phyloP scores from a whole-genome alignment of 202 grass and related monocot species.

The Panicum hallii region DNA sequence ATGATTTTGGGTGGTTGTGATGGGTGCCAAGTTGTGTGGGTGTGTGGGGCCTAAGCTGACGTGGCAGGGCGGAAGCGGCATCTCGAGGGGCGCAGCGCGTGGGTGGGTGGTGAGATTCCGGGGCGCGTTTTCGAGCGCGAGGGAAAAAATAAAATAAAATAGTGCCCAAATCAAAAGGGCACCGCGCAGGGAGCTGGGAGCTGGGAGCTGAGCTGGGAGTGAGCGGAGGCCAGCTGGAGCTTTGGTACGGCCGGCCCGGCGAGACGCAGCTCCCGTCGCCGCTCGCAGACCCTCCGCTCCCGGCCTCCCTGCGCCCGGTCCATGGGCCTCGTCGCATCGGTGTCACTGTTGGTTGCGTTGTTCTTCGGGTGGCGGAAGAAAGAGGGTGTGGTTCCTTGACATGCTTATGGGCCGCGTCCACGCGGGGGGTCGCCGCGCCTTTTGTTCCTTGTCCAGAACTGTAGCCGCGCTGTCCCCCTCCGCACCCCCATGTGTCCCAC shows the following conservation, averaged over 20 bases:
- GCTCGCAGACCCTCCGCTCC: not conserved
- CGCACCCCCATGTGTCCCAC: slow-evolving; percentile 40
- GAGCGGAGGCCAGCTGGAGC: slow-evolving; percentile 69
- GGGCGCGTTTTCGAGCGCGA: not conserved
- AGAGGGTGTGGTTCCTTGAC: too few species aligned
- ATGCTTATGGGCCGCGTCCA: not conserved
- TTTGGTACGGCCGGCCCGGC: slow-evolving; percentile 43
- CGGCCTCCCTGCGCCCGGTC: not conserved
- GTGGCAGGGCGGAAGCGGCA: slow-evolving; percentile 60
- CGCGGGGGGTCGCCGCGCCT: not conserved
- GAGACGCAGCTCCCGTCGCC: slow-evolving; percentile 79
- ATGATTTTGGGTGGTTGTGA: slow-evolving; percentile 41
- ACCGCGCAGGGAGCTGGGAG: not conserved
- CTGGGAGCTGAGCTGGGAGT: slow-evolving; percentile 72
- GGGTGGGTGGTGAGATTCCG: not conserved
- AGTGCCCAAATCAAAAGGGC: not conserved
- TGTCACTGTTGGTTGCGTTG: not conserved
- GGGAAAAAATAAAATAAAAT: not conserved
- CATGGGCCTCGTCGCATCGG: not conserved
- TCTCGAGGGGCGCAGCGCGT: slow-evolving; percentile 47
- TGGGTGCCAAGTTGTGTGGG: slow-evolving; percentile 8
- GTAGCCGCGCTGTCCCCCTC: slow-evolving; percentile 56
- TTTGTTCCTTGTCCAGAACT: slow-evolving; percentile 58
- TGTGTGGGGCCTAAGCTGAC: not conserved
- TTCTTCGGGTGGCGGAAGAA: not conserved